A percentile compares a stretch with the other conserved stretches of the same genome.
Conservation (phyloP, 2,329 filamentous ascomycete genomes). For the Zymoseptoria pseudotritici region DNA sequence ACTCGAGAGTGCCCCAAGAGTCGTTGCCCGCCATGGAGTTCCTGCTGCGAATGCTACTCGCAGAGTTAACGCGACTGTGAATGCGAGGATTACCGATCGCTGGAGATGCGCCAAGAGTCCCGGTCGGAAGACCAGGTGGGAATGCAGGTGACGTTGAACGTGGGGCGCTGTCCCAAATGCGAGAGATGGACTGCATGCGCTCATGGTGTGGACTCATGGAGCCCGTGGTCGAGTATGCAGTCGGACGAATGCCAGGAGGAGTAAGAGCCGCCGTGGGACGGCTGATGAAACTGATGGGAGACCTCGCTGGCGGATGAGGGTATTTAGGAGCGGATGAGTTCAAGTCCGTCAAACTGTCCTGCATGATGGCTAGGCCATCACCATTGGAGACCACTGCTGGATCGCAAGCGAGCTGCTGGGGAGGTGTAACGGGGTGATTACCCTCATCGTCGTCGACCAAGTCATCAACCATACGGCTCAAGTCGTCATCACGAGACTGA, state of each 20-base stretch:
- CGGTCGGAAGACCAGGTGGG: constrained; percentile 27
- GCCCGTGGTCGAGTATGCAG: background rate
- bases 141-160: constrained; percentile 23
- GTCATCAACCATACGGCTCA: constrained; percentile 53
- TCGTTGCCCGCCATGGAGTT: constrained; percentile 22
- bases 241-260: constrained; percentile 5
- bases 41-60: constrained; percentile 34
- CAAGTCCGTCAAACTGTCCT: constrained; percentile 30
- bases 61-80: constrained; percentile 39
- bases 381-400: constrained; percentile 31
- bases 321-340: constrained; percentile 16
- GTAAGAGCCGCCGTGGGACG: constrained; percentile 6
- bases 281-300: background rate
- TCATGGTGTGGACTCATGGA: constrained; percentile 10
- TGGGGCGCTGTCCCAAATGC: constrained; percentile 22
- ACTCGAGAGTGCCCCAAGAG: constrained; percentile 20
- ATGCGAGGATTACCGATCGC: constrained; percentile 14
- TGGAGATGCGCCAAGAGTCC: constrained; percentile 22
- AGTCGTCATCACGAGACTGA: constrained; percentile 37
- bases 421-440: constrained; percentile 40
- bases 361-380: constrained; percentile 27
- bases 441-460: constrained; percentile 44
- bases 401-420: constrained; percentile 30
- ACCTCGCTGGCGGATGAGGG: constrained; percentile 2
- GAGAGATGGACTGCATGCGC: constrained; percentile 25